phyloP scores from a whole-genome alignment of 768 basidiomycete species.

The Leccinum arenicola region DNA sequence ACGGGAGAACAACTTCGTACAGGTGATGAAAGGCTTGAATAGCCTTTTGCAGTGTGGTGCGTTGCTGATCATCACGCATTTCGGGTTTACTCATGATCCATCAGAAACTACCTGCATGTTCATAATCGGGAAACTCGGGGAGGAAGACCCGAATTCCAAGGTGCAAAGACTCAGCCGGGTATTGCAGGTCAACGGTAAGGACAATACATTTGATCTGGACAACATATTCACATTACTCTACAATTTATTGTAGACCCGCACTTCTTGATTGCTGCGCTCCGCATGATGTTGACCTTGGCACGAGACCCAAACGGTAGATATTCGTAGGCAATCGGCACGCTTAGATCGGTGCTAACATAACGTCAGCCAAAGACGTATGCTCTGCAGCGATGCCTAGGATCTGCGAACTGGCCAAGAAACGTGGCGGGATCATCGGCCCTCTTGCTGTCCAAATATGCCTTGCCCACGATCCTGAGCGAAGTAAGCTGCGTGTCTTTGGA shows the following conservation, averaged over 20 bases:
- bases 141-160: not conserved
- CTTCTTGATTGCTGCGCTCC: conserved; percentile 15
- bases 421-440: conserved; percentile 11
- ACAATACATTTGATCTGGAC: not conserved
- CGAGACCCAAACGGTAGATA: conserved; percentile 12
- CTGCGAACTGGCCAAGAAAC: conserved; percentile 11
- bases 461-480: conserved; percentile 3
- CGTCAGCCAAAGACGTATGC: not conserved
- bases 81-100: not conserved
- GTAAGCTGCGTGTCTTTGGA: not conserved
- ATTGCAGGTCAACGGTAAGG: conserved; percentile 14
- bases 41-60: conserved; percentile 16
- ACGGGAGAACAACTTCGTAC: conserved; percentile 8
- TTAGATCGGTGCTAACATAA: not conserved
- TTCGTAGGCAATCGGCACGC: too few species aligned
- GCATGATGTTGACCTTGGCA: conserved; percentile 15
- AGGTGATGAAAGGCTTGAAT: conserved; percentile 21
- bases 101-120: conserved; percentile 7
- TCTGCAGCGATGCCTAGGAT: conserved; percentile 10
- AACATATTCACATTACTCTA: not conserved
- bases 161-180: conserved; percentile 14
- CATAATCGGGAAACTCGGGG: not conserved
- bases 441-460: conserved; percentile 20
- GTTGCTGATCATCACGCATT: not conserved
- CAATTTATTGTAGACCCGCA: conserved; percentile 4